These are phyloP conservation scores for Mycena epipterygia DNA, from an alignment of 768 basidiomycete genomes.

Conservation along the genomic window DNA sequence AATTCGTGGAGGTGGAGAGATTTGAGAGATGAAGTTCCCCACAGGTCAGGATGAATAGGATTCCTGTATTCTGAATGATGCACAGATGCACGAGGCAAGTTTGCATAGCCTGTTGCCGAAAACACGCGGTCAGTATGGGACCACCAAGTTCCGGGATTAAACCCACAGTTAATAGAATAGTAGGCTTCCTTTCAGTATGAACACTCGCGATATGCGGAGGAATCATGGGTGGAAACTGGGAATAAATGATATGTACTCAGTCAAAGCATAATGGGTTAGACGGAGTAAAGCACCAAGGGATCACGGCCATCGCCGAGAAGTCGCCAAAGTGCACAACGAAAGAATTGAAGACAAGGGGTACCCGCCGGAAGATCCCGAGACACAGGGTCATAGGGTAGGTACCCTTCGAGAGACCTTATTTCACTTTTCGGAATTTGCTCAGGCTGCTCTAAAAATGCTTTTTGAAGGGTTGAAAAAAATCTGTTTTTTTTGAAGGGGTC, in stretches of 20 bases:
- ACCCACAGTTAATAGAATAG: constrained; percentile 29
- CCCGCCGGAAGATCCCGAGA: too few relatives aligned
- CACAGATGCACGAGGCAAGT: constrained; percentile 45
- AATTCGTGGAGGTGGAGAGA: constrained; percentile 28
- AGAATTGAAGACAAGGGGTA: constrained; percentile 39
- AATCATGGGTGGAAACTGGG: background rate
- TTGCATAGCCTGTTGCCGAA: constrained; percentile 38
- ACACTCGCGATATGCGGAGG: too few relatives aligned
- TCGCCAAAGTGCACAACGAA: constrained; percentile 41
- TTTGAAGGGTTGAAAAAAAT: too few relatives aligned
- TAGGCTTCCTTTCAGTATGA: constrained; percentile 10
- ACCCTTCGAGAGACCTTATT: too few relatives aligned
- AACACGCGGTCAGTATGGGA: background rate
- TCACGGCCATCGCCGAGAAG: background rate
- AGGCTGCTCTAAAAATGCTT: too few relatives aligned
- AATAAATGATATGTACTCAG: background rate
- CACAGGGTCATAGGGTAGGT: too few relatives aligned
- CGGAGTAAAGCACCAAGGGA: constrained; percentile 39
- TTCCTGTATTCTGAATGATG: background rate
- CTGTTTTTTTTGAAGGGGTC: too few relatives aligned
- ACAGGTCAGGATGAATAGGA: background rate
- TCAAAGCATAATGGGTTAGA: background rate
- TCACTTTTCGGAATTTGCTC: too few relatives aligned
- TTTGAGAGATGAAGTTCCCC: background rate
- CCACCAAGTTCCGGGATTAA: background rate